Evolutionary conservation across 768 basidiomycete genomes (phyloP).

Genomic region (Aureoboletus auriporus): DNA sequence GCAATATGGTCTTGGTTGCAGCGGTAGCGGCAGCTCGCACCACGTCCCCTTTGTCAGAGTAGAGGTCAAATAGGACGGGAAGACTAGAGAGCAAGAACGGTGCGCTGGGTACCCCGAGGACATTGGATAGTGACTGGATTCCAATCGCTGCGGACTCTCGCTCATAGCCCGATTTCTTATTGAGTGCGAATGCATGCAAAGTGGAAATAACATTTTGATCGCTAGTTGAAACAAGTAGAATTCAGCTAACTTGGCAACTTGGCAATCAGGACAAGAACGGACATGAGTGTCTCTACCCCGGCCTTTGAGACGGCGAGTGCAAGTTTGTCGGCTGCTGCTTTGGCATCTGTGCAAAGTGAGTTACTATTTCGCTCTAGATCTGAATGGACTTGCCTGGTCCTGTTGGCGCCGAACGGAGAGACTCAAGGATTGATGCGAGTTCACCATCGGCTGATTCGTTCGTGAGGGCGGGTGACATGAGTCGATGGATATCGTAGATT

Average conservation of each 20-base stretch:
- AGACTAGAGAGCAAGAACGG: conserved; percentile 78
- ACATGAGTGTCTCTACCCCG: conserved; percentile 64
- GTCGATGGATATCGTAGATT: conserved; percentile 21
- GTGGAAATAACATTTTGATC: conserved; percentile 59
- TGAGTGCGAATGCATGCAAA: conserved; percentile 65
- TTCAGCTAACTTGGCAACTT: conserved; percentile 12
- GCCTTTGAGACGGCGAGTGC: conserved; percentile 65
- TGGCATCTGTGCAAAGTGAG: conserved; percentile 57
- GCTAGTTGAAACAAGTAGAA: conserved; percentile 33
- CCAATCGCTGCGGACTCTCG: conserved; percentile 84
- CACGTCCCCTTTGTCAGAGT: conserved; percentile 92
- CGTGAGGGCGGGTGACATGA: conserved; percentile 56
- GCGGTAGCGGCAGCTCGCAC: conserved; percentile 77
- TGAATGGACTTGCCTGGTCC: conserved; percentile 45
- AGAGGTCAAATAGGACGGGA: conserved; percentile 73
- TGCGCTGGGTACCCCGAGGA: conserved; percentile 65
- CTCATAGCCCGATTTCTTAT: conserved; percentile 86
- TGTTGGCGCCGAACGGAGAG: conserved; percentile 55
- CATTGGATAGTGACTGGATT: conserved; percentile 67
- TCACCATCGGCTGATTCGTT: conserved; percentile 38
- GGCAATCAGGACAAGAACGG: conserved; percentile 18
- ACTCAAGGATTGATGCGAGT: conserved; percentile 42
- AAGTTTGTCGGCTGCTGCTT: conserved; percentile 76
- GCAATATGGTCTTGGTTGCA: conserved; percentile 81
- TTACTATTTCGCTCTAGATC: not conserved